Conservation (phyloP, 306 rosid species). For the Medicago ruthenica region DNA sequence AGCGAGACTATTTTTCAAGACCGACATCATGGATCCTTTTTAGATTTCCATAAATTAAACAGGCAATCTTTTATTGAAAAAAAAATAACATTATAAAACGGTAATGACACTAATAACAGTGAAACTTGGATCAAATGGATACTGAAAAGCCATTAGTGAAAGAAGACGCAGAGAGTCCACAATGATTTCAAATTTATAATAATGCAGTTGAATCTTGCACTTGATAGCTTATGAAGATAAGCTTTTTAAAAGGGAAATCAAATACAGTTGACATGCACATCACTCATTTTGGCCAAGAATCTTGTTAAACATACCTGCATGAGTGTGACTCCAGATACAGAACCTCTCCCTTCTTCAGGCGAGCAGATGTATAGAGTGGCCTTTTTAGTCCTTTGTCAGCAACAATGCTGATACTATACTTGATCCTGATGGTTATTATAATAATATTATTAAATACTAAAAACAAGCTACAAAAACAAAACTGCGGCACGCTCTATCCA, state of each 20-base stretch:
- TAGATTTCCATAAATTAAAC: slow-evolving; percentile 13
- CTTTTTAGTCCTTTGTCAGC: slow-evolving; percentile 98
- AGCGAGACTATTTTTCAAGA: background rate
- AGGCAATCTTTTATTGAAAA: background rate
- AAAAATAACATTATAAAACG: background rate
- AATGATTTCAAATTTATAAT: slow-evolving; percentile 27
- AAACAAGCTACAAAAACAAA: slow-evolving; percentile 27
- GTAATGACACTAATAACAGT: slow-evolving; percentile 1
- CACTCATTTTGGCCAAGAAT: slow-evolving; percentile 37
- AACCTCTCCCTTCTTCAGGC: slow-evolving; percentile 97
- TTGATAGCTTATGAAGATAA: slow-evolving; percentile 11
- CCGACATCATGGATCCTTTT: slow-evolving; percentile 11
- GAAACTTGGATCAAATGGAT: slow-evolving; percentile 22
- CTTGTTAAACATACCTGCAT: slow-evolving; percentile 61
- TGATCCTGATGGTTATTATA: slow-evolving; percentile 67
- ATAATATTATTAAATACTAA: slow-evolving; percentile 14
- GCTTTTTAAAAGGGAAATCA: background rate
- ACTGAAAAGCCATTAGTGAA: slow-evolving; percentile 20
- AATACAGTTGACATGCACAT: slow-evolving; percentile 20
- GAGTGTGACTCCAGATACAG: slow-evolving; percentile 88
- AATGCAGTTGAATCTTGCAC: slow-evolving; percentile 1
- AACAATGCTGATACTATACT: slow-evolving; percentile 95
- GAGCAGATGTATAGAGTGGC: slow-evolving; percentile 87
- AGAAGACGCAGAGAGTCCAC: background rate
- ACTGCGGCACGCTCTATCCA: slow-evolving; percentile 19